Conservation (phyloP, 306 rosid species). For the Cicer arietinum region DNA sequence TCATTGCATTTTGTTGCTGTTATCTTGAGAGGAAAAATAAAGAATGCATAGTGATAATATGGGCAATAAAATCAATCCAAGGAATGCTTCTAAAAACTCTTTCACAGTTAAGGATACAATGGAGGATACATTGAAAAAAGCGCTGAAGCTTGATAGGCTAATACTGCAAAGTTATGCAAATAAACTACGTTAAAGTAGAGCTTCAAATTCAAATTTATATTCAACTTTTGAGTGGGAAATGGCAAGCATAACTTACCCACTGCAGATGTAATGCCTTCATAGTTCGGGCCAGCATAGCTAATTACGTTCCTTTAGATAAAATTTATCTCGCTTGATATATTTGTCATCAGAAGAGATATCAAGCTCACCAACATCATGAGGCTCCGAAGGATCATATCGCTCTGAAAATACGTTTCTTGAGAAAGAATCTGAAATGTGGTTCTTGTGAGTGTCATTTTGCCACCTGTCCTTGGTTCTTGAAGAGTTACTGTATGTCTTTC, state of each 20-base stretch:
- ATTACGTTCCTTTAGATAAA: conserved; percentile 21
- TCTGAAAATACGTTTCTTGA: conserved; percentile 58
- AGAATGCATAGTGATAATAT: neutral
- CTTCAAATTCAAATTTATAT: conserved; percentile 41
- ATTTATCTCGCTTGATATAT: conserved; percentile 43
- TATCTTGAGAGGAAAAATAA: conserved; percentile 15
- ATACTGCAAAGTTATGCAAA: conserved; percentile 73
- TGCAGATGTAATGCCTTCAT: conserved; percentile 24
- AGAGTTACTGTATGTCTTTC: conserved; percentile 44
- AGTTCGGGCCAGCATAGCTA: conserved; percentile 26
- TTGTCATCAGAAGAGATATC: conserved; percentile 47
- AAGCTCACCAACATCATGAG: conserved; percentile 52
- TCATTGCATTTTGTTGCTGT: conserved; percentile 29
- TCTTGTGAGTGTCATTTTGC: conserved; percentile 50
- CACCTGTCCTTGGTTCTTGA: conserved; percentile 50
- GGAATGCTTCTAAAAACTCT: conserved; percentile 32
- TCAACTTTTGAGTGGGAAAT: conserved; percentile 42
- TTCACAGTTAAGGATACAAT: conserved; percentile 79
- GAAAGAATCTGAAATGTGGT: conserved; percentile 47
- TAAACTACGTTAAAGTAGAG: conserved; percentile 58
- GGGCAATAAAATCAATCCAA: conserved; percentile 19
- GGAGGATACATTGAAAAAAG: conserved; percentile 82
- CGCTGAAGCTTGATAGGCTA: conserved; percentile 66
- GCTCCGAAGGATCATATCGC: conserved; percentile 72
- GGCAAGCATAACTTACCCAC: conserved; percentile 56